Evolutionary conservation across 495 filamentous ascomycete genomes (phyloP).

Genomic region (Penicillium alfredii): DNA sequence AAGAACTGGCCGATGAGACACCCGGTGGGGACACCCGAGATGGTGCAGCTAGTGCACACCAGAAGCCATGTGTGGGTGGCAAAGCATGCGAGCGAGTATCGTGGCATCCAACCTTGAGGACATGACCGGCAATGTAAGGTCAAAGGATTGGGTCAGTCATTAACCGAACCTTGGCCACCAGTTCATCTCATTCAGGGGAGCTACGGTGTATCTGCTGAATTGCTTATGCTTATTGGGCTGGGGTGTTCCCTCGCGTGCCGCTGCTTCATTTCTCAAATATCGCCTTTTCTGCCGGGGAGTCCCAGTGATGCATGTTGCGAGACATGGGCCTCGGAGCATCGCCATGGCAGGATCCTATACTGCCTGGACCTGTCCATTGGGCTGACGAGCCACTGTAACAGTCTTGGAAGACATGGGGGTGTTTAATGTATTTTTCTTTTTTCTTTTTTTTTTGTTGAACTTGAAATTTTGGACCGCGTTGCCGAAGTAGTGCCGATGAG

Average conservation of each 20-base stretch:
- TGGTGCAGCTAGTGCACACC: constrained; percentile 6
- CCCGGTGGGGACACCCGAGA: constrained; percentile 12
- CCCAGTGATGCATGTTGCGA: constrained; percentile 5
- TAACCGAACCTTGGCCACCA: too few species aligned
- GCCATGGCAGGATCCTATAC: constrained; percentile 2
- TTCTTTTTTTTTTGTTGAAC: too few species aligned
- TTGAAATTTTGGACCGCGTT: too few species aligned
- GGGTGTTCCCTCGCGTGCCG: too few species aligned
- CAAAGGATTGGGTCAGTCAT: too few species aligned
- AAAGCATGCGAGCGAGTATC: constrained; percentile 14
- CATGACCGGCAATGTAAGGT: too few species aligned
- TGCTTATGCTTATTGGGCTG: too few species aligned
- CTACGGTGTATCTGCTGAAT: too few species aligned
- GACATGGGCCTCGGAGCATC: constrained; percentile 5
- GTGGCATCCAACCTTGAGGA: constrained; percentile 8
- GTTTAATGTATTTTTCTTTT: too few species aligned
- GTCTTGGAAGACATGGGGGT: constrained; percentile 2
- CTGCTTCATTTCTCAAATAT: not conserved
- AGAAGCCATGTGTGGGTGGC: constrained; percentile 18
- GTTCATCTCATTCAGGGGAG: too few species aligned
- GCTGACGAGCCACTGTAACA: constrained; percentile 7
- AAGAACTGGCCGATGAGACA: constrained; percentile 13
- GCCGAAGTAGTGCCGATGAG: too few species aligned
- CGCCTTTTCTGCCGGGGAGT: not conserved
- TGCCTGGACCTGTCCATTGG: constrained; percentile 8